These are phyloP conservation scores for Penicillium sp. DNA, from an alignment of 2,329 filamentous ascomycete genomes.

Conservation along the genomic window DNA sequence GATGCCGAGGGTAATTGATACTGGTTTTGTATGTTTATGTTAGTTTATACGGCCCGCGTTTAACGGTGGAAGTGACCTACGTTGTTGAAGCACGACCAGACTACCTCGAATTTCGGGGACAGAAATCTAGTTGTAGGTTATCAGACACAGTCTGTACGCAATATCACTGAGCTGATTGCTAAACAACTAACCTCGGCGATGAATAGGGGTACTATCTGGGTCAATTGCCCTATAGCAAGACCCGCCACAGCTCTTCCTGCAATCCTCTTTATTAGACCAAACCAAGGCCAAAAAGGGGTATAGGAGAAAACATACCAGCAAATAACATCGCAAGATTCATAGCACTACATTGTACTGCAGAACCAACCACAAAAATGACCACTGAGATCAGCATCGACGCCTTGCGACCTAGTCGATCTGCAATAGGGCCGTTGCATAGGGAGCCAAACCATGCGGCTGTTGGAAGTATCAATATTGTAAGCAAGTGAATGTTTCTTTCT, in stretches of 20 bases:
- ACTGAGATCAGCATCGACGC: slow-evolving; percentile 51
- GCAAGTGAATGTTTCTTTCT: not conserved
- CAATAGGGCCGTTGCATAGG: slow-evolving; percentile 45
- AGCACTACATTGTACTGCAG: slow-evolving; percentile 44
- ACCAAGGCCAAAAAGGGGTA: no score
- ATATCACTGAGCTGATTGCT: not conserved
- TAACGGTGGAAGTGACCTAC: slow-evolving; percentile 17
- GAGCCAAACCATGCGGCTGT: slow-evolving; percentile 49
- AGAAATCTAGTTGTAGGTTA: slow-evolving; percentile 36
- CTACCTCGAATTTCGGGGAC: slow-evolving; percentile 36
- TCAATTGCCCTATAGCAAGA: slow-evolving; percentile 40
- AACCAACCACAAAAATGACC: slow-evolving; percentile 50
- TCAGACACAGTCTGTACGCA: not conserved
- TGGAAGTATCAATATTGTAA: not conserved
- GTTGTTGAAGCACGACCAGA: slow-evolving; percentile 37
- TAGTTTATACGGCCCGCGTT: no score
- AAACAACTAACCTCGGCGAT: slow-evolving; percentile 45
- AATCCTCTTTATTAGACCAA: not conserved
- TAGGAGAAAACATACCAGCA: slow-evolving; percentile 32
- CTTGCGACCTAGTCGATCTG: slow-evolving; percentile 51
- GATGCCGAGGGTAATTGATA: slow-evolving; percentile 38
- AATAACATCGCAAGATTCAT: slow-evolving; percentile 40
- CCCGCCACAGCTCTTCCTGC: slow-evolving; percentile 43
- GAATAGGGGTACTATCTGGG: slow-evolving; percentile 51
- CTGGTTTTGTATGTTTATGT: slow-evolving; percentile 29